Conservation (phyloP, 352 stramenopile species). For the Globisporangium paddicum region DNA sequence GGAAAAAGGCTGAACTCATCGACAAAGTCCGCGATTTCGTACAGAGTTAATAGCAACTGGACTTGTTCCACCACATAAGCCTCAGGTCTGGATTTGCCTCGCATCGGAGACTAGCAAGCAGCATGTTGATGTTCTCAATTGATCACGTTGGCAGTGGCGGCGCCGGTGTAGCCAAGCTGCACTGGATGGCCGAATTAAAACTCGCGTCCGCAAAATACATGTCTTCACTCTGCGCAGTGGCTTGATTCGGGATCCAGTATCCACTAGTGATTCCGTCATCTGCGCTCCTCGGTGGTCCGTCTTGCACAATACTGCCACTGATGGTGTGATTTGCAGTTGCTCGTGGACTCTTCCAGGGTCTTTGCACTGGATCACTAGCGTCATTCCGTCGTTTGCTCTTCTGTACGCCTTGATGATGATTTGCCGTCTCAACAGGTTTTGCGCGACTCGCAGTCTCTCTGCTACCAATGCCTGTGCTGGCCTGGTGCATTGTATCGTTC, state of each 20-base stretch:
- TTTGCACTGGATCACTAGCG: not conserved
- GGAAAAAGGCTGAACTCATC: conserved; percentile 68
- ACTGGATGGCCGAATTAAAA: not conserved
- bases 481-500: not conserved
- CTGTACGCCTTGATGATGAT: not conserved
- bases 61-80: too few relatives aligned
- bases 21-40: conserved; percentile 44
- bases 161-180: not conserved
- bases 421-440: not conserved
- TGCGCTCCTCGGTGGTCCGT: not conserved
- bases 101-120: too few relatives aligned
- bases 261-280: not conserved
- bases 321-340: not conserved
- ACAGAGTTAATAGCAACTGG: not conserved
- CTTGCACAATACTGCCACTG: not conserved
- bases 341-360: conserved; percentile 13
- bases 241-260: not conserved
- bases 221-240: not conserved
- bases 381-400: conserved; percentile 13
- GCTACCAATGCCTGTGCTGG: not conserved
- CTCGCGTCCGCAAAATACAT: not conserved
- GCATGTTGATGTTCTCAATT: too few relatives aligned
- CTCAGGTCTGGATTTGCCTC: too few relatives aligned
- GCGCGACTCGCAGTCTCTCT: not conserved
- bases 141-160: not conserved